phyloP scores from a whole-genome alignment of 768 basidiomycete genomes.

The Daedalea quercina region DNA sequence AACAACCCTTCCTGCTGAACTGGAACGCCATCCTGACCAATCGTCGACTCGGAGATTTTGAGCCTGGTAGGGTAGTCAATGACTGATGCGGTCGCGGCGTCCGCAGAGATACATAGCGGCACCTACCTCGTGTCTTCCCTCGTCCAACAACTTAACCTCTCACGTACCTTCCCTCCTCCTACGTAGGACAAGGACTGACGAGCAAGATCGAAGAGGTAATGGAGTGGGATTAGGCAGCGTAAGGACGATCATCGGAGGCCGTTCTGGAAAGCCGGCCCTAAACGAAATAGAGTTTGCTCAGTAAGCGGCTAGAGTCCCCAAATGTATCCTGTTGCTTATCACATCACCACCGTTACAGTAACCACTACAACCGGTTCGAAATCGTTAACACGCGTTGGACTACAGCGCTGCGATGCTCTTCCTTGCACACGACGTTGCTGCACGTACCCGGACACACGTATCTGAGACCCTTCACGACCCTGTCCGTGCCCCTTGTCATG shows the following conservation, averaged over 20 bases:
- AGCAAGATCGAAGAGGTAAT: constrained; percentile 23
- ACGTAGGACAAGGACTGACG: constrained; percentile 46
- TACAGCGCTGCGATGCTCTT: too few species aligned
- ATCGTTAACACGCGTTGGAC: too few species aligned
- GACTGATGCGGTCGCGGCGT: not conserved
- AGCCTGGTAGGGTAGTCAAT: constrained; percentile 6
- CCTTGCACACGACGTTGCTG: too few species aligned
- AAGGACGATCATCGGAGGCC: not conserved
- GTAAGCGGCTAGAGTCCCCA: not conserved
- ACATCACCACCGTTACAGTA: not conserved
- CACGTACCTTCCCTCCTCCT: constrained; percentile 55
- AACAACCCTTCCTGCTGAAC: constrained; percentile 83
- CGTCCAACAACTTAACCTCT: constrained; percentile 64
- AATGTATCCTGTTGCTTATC: too few species aligned
- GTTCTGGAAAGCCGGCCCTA: constrained; percentile 2
- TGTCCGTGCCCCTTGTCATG: too few species aligned
- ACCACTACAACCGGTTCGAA: too few species aligned
- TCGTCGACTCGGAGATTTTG: constrained; percentile 22
- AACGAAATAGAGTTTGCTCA: not conserved
- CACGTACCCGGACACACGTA: too few species aligned
- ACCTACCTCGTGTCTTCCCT: constrained; percentile 65
- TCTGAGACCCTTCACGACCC: too few species aligned
- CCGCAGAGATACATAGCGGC: not conserved
- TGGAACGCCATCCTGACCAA: constrained; percentile 69
- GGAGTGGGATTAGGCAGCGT: constrained; percentile 8